Evolutionary conservation across 192 early-diverging fungal genomes (phyloP), one percentile per base, ranked within the genome.

Genomic region (Lunasporangiospora selenospora): DNA sequence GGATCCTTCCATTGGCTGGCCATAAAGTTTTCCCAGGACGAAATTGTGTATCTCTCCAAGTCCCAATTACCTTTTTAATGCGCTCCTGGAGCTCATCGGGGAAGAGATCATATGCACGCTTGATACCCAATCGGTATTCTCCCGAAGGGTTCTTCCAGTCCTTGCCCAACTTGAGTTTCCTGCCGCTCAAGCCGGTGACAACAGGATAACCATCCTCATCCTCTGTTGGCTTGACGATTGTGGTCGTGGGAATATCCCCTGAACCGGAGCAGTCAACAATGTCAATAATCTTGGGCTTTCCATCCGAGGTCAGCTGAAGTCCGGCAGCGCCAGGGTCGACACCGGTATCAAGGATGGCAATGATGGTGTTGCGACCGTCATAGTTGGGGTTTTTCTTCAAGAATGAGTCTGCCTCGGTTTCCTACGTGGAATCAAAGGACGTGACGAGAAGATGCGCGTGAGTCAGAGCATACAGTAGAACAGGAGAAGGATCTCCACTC

Each of bases 211-310:
- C 80, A 46, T 77, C 67, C 43, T 80, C 79, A 24, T 77, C 42
- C 24, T 73, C 75, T 18, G 65, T 71, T 21, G 87, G 53, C 63
- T 89, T 85, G 41, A 86, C 81, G 38, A 83, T 64, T 26, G 75
- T 85, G 3, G 82, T 80, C 51, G 93, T 84, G 50, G 65, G 58
- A 3, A 94, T 87, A 47, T 92, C 91, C 51, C 89, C 90, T 71
- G 85, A 84, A 31, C 96, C 95, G 3, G 95, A 93, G 83, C 97
- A 99, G 83, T 99, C 97, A 39, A 99, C 84, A 53, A 92, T 87
- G 70, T 97, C 93, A 26, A 96, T 80, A 21, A 99, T 79, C 78
- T 99, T 99, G 52, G 88, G 90, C 71, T 89, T 86, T 39, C 95
- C 97, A 43, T 94, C 90, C 18, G 90, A 88, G 2, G 96, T 98